Conservation (phyloP, 2,329 filamentous ascomycete genomes). For the Ceratocystis colombiana region DNA sequence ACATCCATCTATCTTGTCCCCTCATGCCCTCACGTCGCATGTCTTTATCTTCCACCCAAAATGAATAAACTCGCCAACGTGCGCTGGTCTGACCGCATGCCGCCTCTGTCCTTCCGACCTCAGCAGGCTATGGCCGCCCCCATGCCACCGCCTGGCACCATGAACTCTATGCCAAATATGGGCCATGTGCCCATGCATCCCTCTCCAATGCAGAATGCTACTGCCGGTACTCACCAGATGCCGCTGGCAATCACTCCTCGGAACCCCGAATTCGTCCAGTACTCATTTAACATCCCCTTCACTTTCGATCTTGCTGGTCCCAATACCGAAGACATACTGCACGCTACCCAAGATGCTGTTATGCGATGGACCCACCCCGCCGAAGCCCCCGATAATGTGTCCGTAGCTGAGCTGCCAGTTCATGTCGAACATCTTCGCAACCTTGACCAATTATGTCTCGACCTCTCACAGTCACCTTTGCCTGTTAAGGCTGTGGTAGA, state of each 20-base stretch:
- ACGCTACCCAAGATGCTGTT: slow-evolving; percentile 78
- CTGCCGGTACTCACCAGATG: slow-evolving; percentile 22
- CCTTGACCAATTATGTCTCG: slow-evolving; percentile 67
- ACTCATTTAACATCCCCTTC: slow-evolving; percentile 96
- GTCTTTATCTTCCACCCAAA: slow-evolving; percentile 32
- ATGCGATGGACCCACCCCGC: slow-evolving; percentile 89
- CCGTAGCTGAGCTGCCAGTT: slow-evolving; percentile 81
- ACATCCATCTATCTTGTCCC: background rate
- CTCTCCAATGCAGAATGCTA: slow-evolving; percentile 29
- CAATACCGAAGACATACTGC: slow-evolving; percentile 87
- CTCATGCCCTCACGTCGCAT: slow-evolving; percentile 21
- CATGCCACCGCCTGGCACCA: slow-evolving; percentile 18
- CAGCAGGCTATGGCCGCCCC: slow-evolving; percentile 20
- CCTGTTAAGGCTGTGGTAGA: slow-evolving; percentile 70
- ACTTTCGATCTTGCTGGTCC: slow-evolving; percentile 84
- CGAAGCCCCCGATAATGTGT: slow-evolving; percentile 71
- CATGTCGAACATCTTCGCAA: slow-evolving; percentile 78
- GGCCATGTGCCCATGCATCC: slow-evolving; percentile 37
- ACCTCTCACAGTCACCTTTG: slow-evolving; percentile 60
- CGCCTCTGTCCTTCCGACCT: slow-evolving; percentile 22
- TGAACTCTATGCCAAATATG: slow-evolving; percentile 24
- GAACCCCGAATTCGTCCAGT: slow-evolving; percentile 46
- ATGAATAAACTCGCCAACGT: slow-evolving; percentile 65
- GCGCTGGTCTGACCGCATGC: slow-evolving; percentile 61
- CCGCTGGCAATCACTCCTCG: slow-evolving; percentile 20